Percentiles rank a stretch among this genome's conserved stretches.
phyloP scores from a whole-genome alignment of 2,329 filamentous ascomycete genomes.

The Calonectria leucothoes region DNA sequence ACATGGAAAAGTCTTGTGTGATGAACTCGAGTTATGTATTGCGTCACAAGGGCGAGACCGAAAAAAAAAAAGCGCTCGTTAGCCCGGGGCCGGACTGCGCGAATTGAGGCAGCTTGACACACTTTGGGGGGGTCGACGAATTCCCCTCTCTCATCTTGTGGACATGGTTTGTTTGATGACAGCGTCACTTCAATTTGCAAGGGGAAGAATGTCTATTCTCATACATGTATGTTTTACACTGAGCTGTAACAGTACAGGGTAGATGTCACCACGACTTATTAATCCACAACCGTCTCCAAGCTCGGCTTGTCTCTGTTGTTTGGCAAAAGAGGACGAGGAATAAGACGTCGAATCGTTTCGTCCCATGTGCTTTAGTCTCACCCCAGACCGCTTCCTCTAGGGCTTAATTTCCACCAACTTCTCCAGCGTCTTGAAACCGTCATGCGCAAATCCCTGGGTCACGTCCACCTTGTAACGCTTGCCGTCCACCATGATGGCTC shows the following conservation, averaged over 20 bases:
- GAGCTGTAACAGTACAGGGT: slow-evolving; percentile 31
- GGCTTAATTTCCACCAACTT: slow-evolving; percentile 56
- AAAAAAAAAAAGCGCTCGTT: not conserved
- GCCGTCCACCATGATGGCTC: slow-evolving; percentile 60
- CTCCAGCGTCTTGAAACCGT: slow-evolving; percentile 69
- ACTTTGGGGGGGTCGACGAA: not conserved
- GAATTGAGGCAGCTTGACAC: not conserved
- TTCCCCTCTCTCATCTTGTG: not conserved
- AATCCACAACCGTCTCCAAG: not conserved
- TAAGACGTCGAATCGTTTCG: not conserved
- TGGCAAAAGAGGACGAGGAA: not conserved
- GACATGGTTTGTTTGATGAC: too few species aligned
- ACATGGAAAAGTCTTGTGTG: not conserved
- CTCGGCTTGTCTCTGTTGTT: not conserved
- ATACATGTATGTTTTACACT: slow-evolving; percentile 26
- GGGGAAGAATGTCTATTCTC: slow-evolving; percentile 7
- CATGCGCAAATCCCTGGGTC: slow-evolving; percentile 67
- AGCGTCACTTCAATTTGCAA: not conserved
- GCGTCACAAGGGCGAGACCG: slow-evolving; percentile 5
- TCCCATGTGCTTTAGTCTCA: not conserved
- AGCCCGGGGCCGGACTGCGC: not conserved
- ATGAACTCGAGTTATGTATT: not conserved
- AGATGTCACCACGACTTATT: slow-evolving; percentile 9
- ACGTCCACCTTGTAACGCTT: slow-evolving; percentile 69
- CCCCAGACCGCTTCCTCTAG: slow-evolving; percentile 6